Evolutionary conservation across 169 alveolate species (phyloP).

Genomic region (Plasmodium inui): DNA sequence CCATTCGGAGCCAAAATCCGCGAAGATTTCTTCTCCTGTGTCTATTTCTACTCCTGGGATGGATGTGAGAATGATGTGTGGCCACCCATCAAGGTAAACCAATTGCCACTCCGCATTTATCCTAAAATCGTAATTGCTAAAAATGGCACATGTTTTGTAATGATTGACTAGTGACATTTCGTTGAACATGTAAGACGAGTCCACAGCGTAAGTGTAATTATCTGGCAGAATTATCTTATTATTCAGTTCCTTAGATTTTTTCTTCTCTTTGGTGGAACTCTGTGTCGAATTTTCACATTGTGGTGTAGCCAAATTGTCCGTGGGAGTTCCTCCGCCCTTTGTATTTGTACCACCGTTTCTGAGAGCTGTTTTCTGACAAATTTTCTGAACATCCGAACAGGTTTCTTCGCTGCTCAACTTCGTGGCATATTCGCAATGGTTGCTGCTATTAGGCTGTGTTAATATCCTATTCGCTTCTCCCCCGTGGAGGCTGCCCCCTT

Average conservation of each 20-base stretch:
- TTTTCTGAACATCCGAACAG: not conserved
- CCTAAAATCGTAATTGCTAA: conserved; percentile 87
- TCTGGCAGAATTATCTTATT: conserved; percentile 86
- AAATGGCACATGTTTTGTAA: conserved; percentile 86
- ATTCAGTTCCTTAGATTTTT: conserved; percentile 66
- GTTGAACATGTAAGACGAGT: conserved; percentile 90
- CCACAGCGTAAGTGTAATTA: conserved; percentile 89
- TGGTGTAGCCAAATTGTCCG: not conserved
- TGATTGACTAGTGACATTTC: conserved; percentile 92
- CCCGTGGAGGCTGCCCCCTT: not conserved
- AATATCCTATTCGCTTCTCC: not conserved
- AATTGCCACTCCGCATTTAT: conserved; percentile 93
- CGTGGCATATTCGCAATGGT: not conserved
- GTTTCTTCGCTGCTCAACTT: not conserved
- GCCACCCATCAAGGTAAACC: conserved; percentile 91
- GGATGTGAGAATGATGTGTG: conserved; percentile 89
- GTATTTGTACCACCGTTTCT: not conserved
- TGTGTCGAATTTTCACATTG: not conserved
- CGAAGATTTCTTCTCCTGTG: conserved; percentile 93
- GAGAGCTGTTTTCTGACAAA: not conserved
- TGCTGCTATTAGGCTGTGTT: not conserved
- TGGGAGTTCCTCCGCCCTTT: not conserved
- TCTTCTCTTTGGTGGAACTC: not conserved
- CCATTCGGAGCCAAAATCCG: conserved; percentile 94
- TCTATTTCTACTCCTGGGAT: conserved; percentile 86